These are phyloP conservation scores for Rhododendron griersonianum DNA, from an alignment of 148 eudicot species.

Conservation along the genomic window DNA sequence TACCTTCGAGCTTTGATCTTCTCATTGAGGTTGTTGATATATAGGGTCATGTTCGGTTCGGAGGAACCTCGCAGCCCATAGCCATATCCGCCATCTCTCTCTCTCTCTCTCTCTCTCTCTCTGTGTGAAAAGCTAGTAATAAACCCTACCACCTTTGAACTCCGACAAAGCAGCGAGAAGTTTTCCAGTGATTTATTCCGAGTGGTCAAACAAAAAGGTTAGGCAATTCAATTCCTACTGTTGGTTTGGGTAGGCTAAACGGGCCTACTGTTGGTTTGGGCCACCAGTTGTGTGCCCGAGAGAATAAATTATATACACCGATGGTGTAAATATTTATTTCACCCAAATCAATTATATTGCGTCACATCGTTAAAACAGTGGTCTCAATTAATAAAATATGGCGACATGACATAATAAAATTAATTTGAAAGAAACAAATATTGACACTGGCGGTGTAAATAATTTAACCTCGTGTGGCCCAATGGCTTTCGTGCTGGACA, in stretches of 20 bases:
- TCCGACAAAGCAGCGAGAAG: not conserved
- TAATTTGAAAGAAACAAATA: too few species aligned
- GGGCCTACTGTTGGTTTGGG: not conserved
- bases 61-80: constrained; percentile 38
- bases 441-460: too few species aligned
- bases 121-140: not conserved
- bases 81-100: constrained; percentile 56
- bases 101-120: not conserved
- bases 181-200: too few species aligned
- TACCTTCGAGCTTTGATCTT: constrained; percentile 84
- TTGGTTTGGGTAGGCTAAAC: not conserved
- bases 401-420: too few species aligned
- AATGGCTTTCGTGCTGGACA: too few species aligned
- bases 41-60: constrained; percentile 58
- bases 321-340: too few species aligned
- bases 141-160: not conserved
- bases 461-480: too few species aligned
- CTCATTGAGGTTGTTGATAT: constrained; percentile 92
- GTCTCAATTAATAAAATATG: too few species aligned
- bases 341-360: too few species aligned
- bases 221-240: not conserved
- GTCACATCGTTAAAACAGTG: too few species aligned
- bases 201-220: not conserved
- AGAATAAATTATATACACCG: too few species aligned
- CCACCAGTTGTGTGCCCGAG: not conserved